A percentile compares a stretch with the other conserved stretches of the same genome.
phyloP scores from a whole-genome alignment of 257 asterid species.

The Plantago major region DNA sequence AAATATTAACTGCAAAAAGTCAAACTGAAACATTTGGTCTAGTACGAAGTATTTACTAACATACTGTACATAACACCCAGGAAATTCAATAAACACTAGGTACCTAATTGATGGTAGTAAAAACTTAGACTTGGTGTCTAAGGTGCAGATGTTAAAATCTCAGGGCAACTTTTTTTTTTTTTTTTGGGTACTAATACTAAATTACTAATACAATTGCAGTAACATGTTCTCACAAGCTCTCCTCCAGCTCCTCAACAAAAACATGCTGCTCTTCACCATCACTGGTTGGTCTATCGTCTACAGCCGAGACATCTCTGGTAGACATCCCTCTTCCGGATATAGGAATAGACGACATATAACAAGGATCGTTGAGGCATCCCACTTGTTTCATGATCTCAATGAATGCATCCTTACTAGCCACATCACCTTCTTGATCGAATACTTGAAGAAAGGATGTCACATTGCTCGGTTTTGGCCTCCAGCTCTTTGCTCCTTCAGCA shows the following conservation, averaged over 20 bases:
- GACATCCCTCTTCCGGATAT: slow-evolving; percentile 22
- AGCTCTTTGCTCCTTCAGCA: slow-evolving; percentile 52
- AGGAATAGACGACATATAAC: slow-evolving; percentile 47
- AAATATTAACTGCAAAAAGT: too few relatives aligned
- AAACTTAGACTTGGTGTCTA: too few relatives aligned
- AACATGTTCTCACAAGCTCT: slow-evolving; percentile 40
- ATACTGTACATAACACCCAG: too few relatives aligned
- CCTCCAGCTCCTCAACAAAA: slow-evolving; percentile 50
- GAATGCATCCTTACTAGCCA: slow-evolving; percentile 42
- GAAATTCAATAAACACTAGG: too few relatives aligned
- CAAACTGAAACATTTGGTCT: too few relatives aligned
- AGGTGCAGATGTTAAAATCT: too few relatives aligned
- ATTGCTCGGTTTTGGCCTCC: slow-evolving; percentile 72
- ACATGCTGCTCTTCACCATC: slow-evolving; percentile 31
- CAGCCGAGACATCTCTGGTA: slow-evolving; percentile 17
- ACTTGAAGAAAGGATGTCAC: slow-evolving; percentile 44
- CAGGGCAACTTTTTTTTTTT: too few relatives aligned
- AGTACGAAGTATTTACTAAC: too few relatives aligned
- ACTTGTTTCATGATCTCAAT: slow-evolving; percentile 44
- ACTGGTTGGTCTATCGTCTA: slow-evolving; percentile 27
- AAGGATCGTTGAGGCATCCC: slow-evolving; percentile 52
- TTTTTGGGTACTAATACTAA: too few relatives aligned
- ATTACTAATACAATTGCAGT: too few relatives aligned
- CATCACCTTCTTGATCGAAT: slow-evolving; percentile 53
- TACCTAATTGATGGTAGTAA: too few relatives aligned